Evolutionary conservation across 768 basidiomycete species (phyloP).

Genomic region (Termitomyces sp.): DNA sequence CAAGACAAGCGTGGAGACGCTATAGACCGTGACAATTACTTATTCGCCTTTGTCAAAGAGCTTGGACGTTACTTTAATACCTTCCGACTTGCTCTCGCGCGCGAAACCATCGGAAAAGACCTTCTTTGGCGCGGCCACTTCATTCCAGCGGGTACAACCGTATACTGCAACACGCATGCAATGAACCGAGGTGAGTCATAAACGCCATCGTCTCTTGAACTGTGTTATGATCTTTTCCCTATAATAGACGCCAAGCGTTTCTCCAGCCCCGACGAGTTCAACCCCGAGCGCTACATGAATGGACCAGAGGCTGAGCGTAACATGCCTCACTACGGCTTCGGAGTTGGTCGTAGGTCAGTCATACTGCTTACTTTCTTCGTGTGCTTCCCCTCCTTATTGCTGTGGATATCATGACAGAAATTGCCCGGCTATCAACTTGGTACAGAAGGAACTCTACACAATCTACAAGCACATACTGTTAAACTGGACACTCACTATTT

Average conservation of each 20-base stretch:
- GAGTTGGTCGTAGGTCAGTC: constrained; percentile 10
- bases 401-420: not conserved
- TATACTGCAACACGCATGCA: constrained; percentile 12
- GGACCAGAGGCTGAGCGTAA: constrained; percentile 13
- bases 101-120: constrained; percentile 13
- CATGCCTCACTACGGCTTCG: constrained; percentile 13
- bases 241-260: constrained; percentile 9
- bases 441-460: constrained; percentile 12
- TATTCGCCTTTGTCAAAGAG: constrained; percentile 13
- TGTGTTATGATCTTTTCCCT: not conserved
- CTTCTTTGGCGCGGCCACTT: constrained; percentile 12
- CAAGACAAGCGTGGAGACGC: constrained; percentile 8
- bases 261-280: constrained; percentile 9
- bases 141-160: constrained; percentile 12
- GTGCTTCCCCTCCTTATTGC: not conserved
- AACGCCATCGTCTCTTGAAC: not conserved
- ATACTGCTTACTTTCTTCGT: not conserved
- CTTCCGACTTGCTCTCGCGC: constrained; percentile 10
- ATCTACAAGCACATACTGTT: constrained; percentile 11
- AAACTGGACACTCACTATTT: constrained; percentile 9
- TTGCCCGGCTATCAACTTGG: constrained; percentile 12
- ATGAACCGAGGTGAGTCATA: constrained; percentile 9
- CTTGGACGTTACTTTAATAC: constrained; percentile 13
- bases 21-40: constrained; percentile 10
- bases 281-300: constrained; percentile 12